Evolutionary conservation across 2,329 filamentous ascomycete genomes (phyloP), one percentile per base, ranked within the genome.

Genomic region (Diplodia mutila): DNA sequence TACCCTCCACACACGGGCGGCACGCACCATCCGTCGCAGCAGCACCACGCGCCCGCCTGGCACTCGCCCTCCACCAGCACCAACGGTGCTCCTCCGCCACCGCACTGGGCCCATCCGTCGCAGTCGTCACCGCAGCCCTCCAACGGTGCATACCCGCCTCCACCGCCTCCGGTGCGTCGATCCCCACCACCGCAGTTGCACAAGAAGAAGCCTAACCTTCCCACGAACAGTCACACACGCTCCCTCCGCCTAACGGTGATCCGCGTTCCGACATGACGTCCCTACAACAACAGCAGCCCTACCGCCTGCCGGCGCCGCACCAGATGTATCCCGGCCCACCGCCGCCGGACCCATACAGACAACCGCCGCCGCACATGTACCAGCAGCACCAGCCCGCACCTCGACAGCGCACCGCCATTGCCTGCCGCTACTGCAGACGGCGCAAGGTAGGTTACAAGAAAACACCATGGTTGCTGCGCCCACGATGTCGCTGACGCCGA

Each of bases 331-430:
- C 76, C 67, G 69, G 77, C 70, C 79, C 79, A 66, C 79, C 79
- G 65, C 80, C 77, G 14, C 74, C 73, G 54, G 77, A 82, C 67
- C 76, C 79, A 57, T 80, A 80, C 70, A 72, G 74, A 67, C 77
- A 73, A 68, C 79, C 79, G 63, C 78, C 78, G 66, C 81, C 82
- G 53, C 76, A 77, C 69, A 76, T 77, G 69, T 73, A 71, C 71
- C 77, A 78, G 72, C 76, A 78, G 69, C 77, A 78, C 61, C 82
- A 84, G 73, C 83, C 84, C 39, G 85, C 85, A n/a, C 86, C 86
- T 18, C 82, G 86, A 67, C 86, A 88, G 75, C 80, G 86, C 70
- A 88, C 86, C 63, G 86, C 86, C 66, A 88, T 88, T 75, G 86
- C 86, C 55, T 88, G 86, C 73, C 82, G 85, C 68, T 88, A 88